A percentile compares a stretch with the other conserved stretches of the same genome.
These are phyloP conservation scores for Pseudogymnoascus sp. DNA, from an alignment of 2,329 filamentous ascomycete genomes.

Conservation along the genomic window DNA sequence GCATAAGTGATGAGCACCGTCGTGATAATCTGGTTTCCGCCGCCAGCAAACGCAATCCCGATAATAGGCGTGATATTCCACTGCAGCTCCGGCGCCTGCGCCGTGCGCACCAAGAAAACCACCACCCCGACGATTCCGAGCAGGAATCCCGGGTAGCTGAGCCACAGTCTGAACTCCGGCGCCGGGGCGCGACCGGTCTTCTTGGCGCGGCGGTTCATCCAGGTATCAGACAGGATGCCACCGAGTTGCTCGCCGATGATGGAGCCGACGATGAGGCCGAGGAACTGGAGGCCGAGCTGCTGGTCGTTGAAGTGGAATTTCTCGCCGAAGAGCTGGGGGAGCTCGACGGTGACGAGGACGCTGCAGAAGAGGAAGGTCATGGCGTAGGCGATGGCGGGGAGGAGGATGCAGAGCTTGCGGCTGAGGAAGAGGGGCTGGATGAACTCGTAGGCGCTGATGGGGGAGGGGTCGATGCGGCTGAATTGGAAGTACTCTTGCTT, in stretches of 20 bases:
- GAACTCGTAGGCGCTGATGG: conserved; percentile 41
- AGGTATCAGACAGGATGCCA: conserved; percentile 44
- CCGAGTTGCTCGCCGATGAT: conserved; percentile 50
- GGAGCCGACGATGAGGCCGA: conserved; percentile 47
- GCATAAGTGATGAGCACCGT: conserved; percentile 53
- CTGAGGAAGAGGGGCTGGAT: conserved; percentile 39
- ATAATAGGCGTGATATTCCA: conserved; percentile 51
- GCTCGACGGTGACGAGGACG: conserved; percentile 47
- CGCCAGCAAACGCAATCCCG: conserved; percentile 42
- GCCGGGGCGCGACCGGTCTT: conserved; percentile 26
- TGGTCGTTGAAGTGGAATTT: conserved; percentile 49
- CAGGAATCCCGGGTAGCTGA: conserved; percentile 44
- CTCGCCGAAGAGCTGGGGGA: conserved; percentile 47
- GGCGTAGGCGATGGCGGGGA: conserved; percentile 44
- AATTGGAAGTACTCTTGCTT: conserved; percentile 31
- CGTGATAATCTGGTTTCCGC: conserved; percentile 52
- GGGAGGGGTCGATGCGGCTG: conserved; percentile 43
- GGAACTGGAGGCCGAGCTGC: conserved; percentile 49
- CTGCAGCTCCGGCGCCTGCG: conserved; percentile 32
- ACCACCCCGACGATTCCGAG: conserved; percentile 44
- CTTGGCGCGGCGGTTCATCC: conserved; percentile 37
- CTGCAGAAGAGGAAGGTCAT: conserved; percentile 49
- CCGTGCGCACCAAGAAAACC: conserved; percentile 44
- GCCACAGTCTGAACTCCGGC: conserved; percentile 49
- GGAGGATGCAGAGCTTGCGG: conserved; percentile 37